phyloP scores from a whole-genome alignment of 2,329 filamentous ascomycete genomes.

The Fusarium subglutinans region DNA sequence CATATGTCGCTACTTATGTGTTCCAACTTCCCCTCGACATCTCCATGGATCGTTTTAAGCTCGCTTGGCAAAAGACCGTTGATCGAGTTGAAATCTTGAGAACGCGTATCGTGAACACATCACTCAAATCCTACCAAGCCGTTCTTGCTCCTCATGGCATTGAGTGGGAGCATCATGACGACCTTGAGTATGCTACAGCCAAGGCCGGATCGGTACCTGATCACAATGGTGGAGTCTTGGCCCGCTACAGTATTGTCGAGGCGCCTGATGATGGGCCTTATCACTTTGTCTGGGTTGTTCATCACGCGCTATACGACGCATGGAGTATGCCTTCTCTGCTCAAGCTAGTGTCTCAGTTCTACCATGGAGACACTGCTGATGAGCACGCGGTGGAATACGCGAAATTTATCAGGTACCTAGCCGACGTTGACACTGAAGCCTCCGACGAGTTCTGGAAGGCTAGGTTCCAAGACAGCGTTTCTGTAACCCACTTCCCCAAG shows the following conservation, averaged over 20 bases:
- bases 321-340: conserved; percentile 36
- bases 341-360: conserved; percentile 8
- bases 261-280: not conserved
- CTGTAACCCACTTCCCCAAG: conserved; percentile 21
- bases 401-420: conserved; percentile 30
- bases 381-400: not conserved
- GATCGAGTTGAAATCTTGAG: conserved; percentile 35
- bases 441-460: conserved; percentile 26
- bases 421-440: not conserved
- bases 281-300: conserved; percentile 32
- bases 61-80: conserved; percentile 36
- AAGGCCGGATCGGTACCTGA: not conserved
- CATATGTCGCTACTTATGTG: conserved; percentile 34
- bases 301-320: conserved; percentile 37
- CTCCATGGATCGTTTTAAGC: conserved; percentile 14
- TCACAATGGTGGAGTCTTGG: conserved; percentile 21
- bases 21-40: conserved; percentile 22
- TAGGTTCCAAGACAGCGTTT: not conserved
- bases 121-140: conserved; percentile 31
- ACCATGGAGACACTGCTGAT: not conserved
- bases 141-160: conserved; percentile 17
- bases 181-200: not conserved
- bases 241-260: conserved; percentile 13
- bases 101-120: conserved; percentile 36
- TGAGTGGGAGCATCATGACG: conserved; percentile 10